A percentile compares a stretch with the other conserved stretches of the same genome.
Conservation (phyloP, 2,329 filamentous ascomycete genomes). For the Sporothrix inflata region DNA sequence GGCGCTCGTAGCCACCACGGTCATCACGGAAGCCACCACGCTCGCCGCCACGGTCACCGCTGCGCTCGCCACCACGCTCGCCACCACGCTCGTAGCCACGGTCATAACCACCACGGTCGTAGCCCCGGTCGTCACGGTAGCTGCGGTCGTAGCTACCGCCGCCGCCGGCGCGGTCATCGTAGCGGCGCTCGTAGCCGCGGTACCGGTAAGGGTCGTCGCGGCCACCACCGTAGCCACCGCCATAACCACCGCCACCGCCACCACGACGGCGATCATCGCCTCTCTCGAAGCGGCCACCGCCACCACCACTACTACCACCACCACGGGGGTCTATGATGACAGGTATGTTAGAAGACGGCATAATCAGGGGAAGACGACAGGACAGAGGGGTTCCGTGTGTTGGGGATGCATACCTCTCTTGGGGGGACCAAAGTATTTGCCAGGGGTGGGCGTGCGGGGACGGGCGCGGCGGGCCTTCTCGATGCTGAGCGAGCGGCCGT, state of each 20-base stretch:
- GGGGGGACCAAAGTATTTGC: constrained; percentile 98
- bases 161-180: constrained; percentile 35
- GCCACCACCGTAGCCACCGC: constrained; percentile 51
- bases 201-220: constrained; percentile 43
- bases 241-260: constrained; percentile 57
- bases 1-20: constrained; percentile 54
- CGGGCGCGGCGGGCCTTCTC: constrained; percentile 97
- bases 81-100: constrained; percentile 53
- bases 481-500: constrained; percentile 94
- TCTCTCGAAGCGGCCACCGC: constrained; percentile 65
- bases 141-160: constrained; percentile 54
- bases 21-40: constrained; percentile 38
- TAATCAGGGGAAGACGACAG: neutral
- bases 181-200: constrained; percentile 48
- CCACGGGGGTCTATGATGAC: constrained; percentile 41
- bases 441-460: constrained; percentile 92
- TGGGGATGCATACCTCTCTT: constrained; percentile 78
- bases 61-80: constrained; percentile 46
- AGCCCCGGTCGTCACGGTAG: constrained; percentile 51
- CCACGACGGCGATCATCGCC: constrained; percentile 52
- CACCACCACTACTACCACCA: constrained; percentile 51
- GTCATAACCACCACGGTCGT: constrained; percentile 48
- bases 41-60: constrained; percentile 22
- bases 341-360: neutral
- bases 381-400: neutral